These are phyloP conservation scores for Dactylellina cionopaga DNA, from an alignment of 2,329 filamentous ascomycete species.

Conservation along the genomic window DNA sequence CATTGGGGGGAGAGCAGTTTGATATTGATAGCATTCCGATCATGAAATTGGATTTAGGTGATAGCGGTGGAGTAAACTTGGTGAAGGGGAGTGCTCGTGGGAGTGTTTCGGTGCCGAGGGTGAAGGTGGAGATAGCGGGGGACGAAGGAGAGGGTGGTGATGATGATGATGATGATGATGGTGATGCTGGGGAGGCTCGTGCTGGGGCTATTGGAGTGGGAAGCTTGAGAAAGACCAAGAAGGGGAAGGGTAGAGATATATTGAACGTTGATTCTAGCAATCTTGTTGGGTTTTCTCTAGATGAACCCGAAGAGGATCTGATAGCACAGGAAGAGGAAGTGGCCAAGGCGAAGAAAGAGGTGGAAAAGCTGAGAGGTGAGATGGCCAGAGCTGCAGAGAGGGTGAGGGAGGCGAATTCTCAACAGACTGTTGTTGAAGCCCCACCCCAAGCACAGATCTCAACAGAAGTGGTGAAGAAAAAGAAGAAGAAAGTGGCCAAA, in stretches of 20 bases:
- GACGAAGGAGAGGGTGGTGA: constrained; percentile 75
- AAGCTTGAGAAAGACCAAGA: constrained; percentile 64
- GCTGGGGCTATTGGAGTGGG: constrained; percentile 42
- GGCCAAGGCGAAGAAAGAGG: constrained; percentile 85
- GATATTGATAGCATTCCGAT: constrained; percentile 97
- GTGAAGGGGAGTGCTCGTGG: constrained; percentile 55
- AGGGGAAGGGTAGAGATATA: constrained; percentile 67
- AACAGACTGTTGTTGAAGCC: constrained; percentile 64
- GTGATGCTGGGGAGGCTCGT: constrained; percentile 57
- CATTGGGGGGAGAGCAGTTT: constrained; percentile 65
- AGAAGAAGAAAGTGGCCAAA: constrained; percentile 12
- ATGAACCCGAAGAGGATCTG: constrained; percentile 71
- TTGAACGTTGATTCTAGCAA: constrained; percentile 88
- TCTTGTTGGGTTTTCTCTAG: constrained; percentile 77
- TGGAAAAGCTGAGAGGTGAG: constrained; percentile 84
- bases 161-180: constrained; percentile 67
- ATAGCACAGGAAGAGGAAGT: constrained; percentile 87
- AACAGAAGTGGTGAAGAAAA: constrained; percentile 72
- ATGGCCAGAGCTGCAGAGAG: constrained; percentile 78
- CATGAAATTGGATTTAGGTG: constrained; percentile 85
- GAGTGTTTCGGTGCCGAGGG: constrained; percentile 63
- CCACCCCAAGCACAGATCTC: constrained; percentile 19
- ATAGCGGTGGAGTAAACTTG: constrained; percentile 60
- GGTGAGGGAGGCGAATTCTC: constrained; percentile 76
- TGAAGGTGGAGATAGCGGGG: constrained; percentile 73